phyloP scores from a whole-genome alignment of 768 basidiomycete species.

The Pleurotus eryngii region DNA sequence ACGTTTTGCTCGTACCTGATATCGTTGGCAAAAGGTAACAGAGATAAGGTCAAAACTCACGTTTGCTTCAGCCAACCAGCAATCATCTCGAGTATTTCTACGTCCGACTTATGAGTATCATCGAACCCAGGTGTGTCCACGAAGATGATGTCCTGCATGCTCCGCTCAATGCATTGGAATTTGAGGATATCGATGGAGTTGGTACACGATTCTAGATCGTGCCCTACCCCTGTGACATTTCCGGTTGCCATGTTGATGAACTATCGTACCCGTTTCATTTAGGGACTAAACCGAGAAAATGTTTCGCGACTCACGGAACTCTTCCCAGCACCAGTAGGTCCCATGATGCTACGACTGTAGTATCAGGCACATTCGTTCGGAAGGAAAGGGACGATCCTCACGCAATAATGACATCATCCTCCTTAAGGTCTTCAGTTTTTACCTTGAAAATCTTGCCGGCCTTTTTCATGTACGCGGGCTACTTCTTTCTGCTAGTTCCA shows the following conservation, averaged over 20 bases:
- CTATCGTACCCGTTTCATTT: background rate
- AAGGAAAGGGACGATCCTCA: background rate
- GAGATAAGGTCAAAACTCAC: background rate
- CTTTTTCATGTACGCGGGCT: background rate
- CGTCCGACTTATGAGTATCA: slow-evolving; percentile 14
- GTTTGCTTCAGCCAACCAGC: slow-evolving; percentile 16
- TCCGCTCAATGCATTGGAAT: slow-evolving; percentile 5
- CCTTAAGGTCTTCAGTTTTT: background rate
- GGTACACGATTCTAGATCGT: slow-evolving; percentile 4
- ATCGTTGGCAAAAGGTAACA: background rate
- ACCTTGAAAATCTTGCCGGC: background rate
- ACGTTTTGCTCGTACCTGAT: slow-evolving; percentile 10
- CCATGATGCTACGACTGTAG: slow-evolving; percentile 15
- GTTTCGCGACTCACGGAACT: slow-evolving; percentile 12
- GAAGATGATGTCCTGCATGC: slow-evolving; percentile 12
- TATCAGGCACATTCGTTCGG: background rate
- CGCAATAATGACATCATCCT: slow-evolving; percentile 10
- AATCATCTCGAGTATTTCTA: slow-evolving; percentile 16
- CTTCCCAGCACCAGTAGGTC: slow-evolving; percentile 22
- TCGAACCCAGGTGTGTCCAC: slow-evolving; percentile 26
- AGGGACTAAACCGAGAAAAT: background rate
- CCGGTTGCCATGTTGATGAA: slow-evolving; percentile 10
- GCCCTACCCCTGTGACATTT: background rate
- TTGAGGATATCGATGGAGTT: background rate
- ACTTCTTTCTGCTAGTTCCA: too few species aligned